These are phyloP conservation scores for Leersia perrieri DNA, from an alignment of 176 grass and related monocot species.

Conservation along the genomic window DNA sequence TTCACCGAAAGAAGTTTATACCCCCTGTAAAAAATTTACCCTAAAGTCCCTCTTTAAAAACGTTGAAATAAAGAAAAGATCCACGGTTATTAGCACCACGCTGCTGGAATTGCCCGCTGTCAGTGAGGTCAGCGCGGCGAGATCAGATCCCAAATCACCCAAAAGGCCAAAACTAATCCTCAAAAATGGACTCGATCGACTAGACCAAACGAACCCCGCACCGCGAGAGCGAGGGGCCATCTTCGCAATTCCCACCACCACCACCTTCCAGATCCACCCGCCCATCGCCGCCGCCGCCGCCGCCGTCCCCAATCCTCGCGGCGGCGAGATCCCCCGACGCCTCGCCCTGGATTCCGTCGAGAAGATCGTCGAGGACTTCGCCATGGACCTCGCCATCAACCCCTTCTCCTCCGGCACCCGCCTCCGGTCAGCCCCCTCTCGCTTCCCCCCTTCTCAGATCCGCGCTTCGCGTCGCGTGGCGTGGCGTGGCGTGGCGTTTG, in stretches of 20 bases:
- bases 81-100: background rate
- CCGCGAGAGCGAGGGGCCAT: constrained; percentile 28
- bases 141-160: background rate
- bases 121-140: background rate
- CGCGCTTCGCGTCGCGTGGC: no score
- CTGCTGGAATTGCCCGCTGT: background rate
- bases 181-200: constrained; percentile 1
- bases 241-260: constrained; percentile 49
- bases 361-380: constrained; percentile 49
- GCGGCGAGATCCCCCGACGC: constrained; percentile 25
- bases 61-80: background rate
- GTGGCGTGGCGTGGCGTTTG: background rate
- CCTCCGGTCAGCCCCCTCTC: constrained; percentile 54
- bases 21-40: no score
- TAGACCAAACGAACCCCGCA: constrained; percentile 23
- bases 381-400: constrained; percentile 80
- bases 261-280: constrained; percentile 57
- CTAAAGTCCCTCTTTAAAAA: background rate
- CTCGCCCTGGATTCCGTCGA: constrained; percentile 30
- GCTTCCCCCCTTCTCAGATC: constrained; percentile 13
- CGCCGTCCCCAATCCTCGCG: background rate
- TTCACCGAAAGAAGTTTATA: no score
- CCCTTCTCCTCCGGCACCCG: constrained; percentile 97
- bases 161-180: constrained; percentile 34
- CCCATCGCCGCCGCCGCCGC: constrained; percentile 33